phyloP scores from a whole-genome alignment of 345 rosid genomes.

The Carallia brachiata region DNA sequence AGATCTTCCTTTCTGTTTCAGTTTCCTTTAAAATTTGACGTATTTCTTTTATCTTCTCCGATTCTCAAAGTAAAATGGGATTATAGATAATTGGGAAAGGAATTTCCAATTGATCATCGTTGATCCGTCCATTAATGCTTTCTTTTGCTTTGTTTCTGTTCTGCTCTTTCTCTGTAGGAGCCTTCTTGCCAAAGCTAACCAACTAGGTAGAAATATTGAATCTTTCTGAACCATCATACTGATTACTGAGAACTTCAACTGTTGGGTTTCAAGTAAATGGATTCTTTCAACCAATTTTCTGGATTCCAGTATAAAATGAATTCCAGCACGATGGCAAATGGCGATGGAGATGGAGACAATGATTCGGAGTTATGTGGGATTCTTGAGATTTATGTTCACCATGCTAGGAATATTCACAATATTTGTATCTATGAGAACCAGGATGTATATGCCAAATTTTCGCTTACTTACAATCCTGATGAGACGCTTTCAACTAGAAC shows the following conservation, averaged over 20 bases:
- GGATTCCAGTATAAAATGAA: constrained; percentile 40
- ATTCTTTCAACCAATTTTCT: constrained; percentile 48
- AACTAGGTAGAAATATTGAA: not conserved
- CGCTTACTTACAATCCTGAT: constrained; percentile 86
- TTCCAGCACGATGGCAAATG: constrained; percentile 27
- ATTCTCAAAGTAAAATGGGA: not conserved
- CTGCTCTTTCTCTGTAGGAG: not conserved
- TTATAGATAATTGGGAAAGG: not conserved
- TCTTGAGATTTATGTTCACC: constrained; percentile 76
- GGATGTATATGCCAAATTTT: constrained; percentile 93
- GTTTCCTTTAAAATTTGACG: not conserved
- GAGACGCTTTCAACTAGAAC: constrained; percentile 72
- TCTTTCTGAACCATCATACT: not conserved
- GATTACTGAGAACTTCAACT: not conserved
- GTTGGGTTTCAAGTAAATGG: constrained; percentile 31
- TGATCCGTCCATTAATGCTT: not conserved
- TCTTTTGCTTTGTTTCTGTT: not conserved
- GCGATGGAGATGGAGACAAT: constrained; percentile 27
- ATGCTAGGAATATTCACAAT: constrained; percentile 95
- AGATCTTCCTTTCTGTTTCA: not conserved
- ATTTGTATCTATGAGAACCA: constrained; percentile 95
- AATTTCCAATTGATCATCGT: not conserved
- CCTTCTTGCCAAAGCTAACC: constrained; percentile 5
- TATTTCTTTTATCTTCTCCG: not conserved
- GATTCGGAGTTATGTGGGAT: constrained; percentile 49